Evolutionary conservation across 1,139 yeast genomes (phyloP), one percentile per base, ranked within the genome.

Genomic region (Protomyces inouyei): DNA sequence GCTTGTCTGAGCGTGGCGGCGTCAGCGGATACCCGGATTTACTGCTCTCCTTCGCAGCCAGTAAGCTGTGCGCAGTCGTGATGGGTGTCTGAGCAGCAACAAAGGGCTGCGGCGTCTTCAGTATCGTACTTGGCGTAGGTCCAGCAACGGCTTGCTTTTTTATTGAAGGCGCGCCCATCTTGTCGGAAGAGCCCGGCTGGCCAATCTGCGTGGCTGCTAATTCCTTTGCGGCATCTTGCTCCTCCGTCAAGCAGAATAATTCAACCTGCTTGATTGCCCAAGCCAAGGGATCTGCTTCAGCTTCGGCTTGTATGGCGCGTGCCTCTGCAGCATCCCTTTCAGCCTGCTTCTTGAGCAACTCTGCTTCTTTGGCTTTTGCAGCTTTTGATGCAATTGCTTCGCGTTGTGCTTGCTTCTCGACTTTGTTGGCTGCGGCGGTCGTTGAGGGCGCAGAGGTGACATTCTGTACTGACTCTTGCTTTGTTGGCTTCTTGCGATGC

Each of bases 211-310:
- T 9, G 16, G 14, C 16, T 10, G n/a, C 55, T 12, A 14, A 32
- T 18, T 52, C 21, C 6, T 59, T 43, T 9, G 36, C 38, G 8
- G 57, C 52, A 2, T 23, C 40, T 14, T 40, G 16, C 23, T 52
- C 35, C 12, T 14, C 23, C 10, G 54, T 18, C 35, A 18, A 10
- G 52, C 52, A 52, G 21, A 52, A 59, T n/a, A 51, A 32, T 12
- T 38, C 52, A 23, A 59, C 57, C 45, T 59, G 63, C 45, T 59
- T 59, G 40, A 59, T 40, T 5, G 55, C 63, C 63, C 63, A 59
- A 3, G 63, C 63, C 36, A 59, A 32, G 3, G 63, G 63, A 59
- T 59, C 63, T 28, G 63, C 63, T 48, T 59, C 63, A 3, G 63
- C 63, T 32, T 59, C 63, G 10, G 53, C 54, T 51, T 52, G 28